Conservation (phyloP, 164 flowering plant genomes). For the Chimonanthus praecox region DNA sequence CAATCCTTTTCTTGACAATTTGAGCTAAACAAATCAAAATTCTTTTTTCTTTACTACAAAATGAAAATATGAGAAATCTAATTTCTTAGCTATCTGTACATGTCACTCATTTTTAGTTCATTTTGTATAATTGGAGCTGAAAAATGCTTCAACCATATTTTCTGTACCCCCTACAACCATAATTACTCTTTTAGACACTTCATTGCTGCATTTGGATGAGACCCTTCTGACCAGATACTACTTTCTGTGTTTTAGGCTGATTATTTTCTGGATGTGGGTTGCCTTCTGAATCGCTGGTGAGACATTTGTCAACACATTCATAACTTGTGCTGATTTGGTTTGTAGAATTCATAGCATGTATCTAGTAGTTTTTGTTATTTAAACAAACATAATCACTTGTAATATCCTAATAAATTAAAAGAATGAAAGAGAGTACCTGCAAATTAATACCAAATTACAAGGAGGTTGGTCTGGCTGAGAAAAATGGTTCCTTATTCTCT, state of each 20-base stretch:
- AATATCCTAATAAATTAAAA: not conserved
- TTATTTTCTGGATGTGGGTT: not conserved
- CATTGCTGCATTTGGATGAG: not conserved
- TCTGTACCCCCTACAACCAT: not conserved
- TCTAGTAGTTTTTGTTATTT: not conserved
- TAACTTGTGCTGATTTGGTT: not conserved
- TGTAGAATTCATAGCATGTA: not conserved
- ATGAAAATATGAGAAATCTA: not conserved
- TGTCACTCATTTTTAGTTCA: not conserved
- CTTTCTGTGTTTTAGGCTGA: not conserved
- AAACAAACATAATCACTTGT: constrained; percentile 1
- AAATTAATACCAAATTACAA: not conserved
- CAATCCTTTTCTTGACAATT: too few relatives aligned
- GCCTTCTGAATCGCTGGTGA: not conserved
- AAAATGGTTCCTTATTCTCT: too few relatives aligned
- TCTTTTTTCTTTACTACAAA: too few relatives aligned
- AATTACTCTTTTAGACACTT: not conserved
- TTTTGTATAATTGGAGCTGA: not conserved
- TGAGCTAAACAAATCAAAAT: too few relatives aligned
- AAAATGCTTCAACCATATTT: not conserved
- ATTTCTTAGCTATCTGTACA: not conserved
- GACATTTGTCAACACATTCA: not conserved
- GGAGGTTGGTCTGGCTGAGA: too few relatives aligned
- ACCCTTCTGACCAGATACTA: not conserved
- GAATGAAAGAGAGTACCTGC: not conserved